Base-by-base conservation (phyloP, 768 basidiomycete species). In the Agaricus bisporus region DNA sequence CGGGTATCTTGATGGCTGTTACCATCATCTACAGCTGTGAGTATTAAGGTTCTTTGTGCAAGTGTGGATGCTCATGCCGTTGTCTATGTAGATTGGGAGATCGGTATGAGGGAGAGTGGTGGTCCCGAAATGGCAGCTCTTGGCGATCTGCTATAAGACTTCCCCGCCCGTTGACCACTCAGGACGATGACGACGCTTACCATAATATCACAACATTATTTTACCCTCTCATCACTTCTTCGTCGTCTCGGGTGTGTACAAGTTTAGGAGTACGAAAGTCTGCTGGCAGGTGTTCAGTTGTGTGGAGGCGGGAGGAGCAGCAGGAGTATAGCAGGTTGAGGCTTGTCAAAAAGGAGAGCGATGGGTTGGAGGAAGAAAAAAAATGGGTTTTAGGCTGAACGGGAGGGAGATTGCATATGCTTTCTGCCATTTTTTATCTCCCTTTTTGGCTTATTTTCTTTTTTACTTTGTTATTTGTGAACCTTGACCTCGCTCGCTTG, bases 1-100 rank as follows among this genome's bases (percentile, higher is more conserved):
- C 91, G 5, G 91, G 92, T 78, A 97, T 97, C 64, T 76, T 98
- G 59, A 95, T 98, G 92, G 94, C 93, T 29, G 93, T 95, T 48
- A 97, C 95, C 20, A 98, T 94, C 65, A 97, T 98, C 69, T 97
- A 97, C 69, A 88, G 91, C 69, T 92, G 85, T 86, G 65, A 64
- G 84, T 81, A 6, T 48, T 41, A 6, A 44, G 25, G 29, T 59
- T 36, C 52, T 57, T 1, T 58, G 48, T 22, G 39, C 38, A 51
- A 44, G 41, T 22, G 22, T 56, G 1, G 22, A 17, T 48, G 15
- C 47, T 62, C 20, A 55, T 55, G 15, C 12, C 28, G 44, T 52
- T 8, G 59, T 57, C 43, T 48, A 20, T 45, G 7, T 60, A 92
- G 91, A 95, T 69, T 97, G 92, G 88, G 94, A 97, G 68, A 94